Conservation (phyloP, 2,329 filamentous ascomycete genomes). For the Ilyonectria destructans region DNA sequence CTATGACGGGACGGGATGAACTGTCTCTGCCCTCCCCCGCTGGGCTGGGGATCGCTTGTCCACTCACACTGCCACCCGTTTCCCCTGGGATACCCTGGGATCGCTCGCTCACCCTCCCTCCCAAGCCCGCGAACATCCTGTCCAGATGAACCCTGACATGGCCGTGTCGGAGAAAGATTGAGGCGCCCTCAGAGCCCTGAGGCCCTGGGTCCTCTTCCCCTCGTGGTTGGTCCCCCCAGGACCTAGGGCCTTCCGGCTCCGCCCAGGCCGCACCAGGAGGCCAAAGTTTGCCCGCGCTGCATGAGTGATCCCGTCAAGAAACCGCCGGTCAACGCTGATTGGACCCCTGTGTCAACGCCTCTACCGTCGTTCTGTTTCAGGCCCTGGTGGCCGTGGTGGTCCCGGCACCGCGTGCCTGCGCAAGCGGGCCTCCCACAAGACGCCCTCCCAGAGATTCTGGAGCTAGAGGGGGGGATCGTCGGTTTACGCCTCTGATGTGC, state of each 20-base stretch:
- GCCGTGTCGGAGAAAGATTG: constrained; percentile 39
- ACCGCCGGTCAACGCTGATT: constrained; percentile 28
- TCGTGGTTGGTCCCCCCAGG: constrained; percentile 31
- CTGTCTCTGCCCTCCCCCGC: constrained; percentile 13
- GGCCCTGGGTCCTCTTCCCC: constrained; percentile 7
- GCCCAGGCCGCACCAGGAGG: constrained; percentile 23
- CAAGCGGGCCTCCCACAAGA: constrained; percentile 36
- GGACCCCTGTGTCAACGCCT: constrained; percentile 31
- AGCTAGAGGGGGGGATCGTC: constrained; percentile 22
- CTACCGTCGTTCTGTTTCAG: constrained; percentile 48
- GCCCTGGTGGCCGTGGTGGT: constrained; percentile 31
- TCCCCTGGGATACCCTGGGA: constrained; percentile 20
- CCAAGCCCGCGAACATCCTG: constrained; percentile 1
- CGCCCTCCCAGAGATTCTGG: constrained; percentile 22
- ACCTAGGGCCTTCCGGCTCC: constrained; percentile 25
- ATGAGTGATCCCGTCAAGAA: constrained; percentile 36
- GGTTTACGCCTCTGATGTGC: constrained; percentile 15
- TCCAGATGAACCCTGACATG: constrained; percentile 34
- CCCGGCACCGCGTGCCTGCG: constrained; percentile 35
- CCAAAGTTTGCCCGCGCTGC: constrained; percentile 34
- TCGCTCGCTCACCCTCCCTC: background rate
- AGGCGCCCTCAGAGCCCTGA: constrained; percentile 31
- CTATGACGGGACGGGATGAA: constrained; percentile 25
- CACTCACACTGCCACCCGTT: background rate
- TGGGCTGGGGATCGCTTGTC: constrained; percentile 3